These are phyloP conservation scores for Chlorociboria aeruginascens DNA, from an alignment of 495 filamentous ascomycete genomes.

Conservation along the genomic window DNA sequence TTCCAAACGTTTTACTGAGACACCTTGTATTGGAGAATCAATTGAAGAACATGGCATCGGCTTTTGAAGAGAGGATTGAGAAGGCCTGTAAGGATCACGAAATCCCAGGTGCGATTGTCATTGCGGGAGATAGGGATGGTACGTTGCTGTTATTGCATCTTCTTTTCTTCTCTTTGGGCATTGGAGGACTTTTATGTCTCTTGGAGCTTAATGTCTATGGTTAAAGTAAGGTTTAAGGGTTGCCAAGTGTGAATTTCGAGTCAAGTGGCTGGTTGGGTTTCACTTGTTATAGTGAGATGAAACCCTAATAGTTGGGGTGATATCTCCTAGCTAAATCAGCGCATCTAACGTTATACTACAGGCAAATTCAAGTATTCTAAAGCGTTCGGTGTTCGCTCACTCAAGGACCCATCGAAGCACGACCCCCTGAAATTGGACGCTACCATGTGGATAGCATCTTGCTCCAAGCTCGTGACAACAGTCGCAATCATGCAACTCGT, in stretches of 20 bases:
- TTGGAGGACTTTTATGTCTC: not conserved
- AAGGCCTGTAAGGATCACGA: constrained; percentile 12
- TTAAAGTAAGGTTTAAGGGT: not conserved
- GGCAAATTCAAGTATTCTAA: constrained; percentile 7
- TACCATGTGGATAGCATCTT: constrained; percentile 27
- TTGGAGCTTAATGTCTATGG: not conserved
- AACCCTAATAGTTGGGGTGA: too few species aligned
- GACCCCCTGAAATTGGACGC: constrained; percentile 5
- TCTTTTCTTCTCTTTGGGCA: not conserved
- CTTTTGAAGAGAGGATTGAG: constrained; percentile 10
- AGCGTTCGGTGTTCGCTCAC: constrained; percentile 10
- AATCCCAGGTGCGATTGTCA: constrained; percentile 15
- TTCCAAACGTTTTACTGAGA: too few species aligned
- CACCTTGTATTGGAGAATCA: not conserved
- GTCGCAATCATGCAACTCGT: constrained; percentile 50
- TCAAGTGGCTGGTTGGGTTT: too few species aligned
- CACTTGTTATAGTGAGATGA: too few species aligned
- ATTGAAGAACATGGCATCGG: not conserved
- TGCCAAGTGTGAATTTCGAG: too few species aligned
- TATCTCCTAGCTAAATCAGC: too few species aligned
- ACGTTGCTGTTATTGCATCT: not conserved
- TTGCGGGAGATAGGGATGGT: constrained; percentile 1
- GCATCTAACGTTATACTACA: too few species aligned
- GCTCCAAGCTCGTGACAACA: constrained; percentile 40
- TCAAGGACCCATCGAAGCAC: constrained; percentile 1